Conservation (phyloP, 1,139 yeast genomes). For the Suhomyces panamericanus region DNA sequence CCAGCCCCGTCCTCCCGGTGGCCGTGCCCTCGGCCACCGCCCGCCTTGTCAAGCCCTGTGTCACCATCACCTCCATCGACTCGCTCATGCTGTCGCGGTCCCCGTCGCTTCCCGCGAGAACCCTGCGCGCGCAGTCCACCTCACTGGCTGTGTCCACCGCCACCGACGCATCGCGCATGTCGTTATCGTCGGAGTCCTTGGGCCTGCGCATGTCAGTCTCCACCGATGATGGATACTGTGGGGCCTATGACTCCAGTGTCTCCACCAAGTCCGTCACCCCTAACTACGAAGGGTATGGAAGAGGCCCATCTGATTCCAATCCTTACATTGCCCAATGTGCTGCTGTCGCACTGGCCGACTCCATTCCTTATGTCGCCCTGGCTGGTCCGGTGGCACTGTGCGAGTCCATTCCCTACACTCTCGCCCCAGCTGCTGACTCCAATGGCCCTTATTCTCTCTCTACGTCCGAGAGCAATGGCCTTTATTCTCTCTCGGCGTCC, state of each 20-base stretch:
- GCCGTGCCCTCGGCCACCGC: not conserved
- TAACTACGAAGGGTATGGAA: not conserved
- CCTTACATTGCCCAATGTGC: too few relatives aligned
- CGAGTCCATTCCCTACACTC: too few relatives aligned
- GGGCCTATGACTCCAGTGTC: not conserved
- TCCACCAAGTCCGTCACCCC: not conserved
- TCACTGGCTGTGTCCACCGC: conserved; percentile 6
- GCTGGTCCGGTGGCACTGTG: too few relatives aligned
- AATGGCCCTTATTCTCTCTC: too few relatives aligned
- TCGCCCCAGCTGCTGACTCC: too few relatives aligned
- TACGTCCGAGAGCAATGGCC: too few relatives aligned
- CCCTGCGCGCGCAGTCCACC: conserved; percentile 11
- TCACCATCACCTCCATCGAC: conserved; percentile 28
- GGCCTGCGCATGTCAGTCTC: not conserved
- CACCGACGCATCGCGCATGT: conserved; percentile 1
- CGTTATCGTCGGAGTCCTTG: not conserved
- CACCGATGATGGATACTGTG: not conserved
- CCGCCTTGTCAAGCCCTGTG: conserved; percentile 23
- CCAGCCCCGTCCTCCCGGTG: not conserved
- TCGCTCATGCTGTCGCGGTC: conserved; percentile 9
- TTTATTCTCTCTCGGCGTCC: too few relatives aligned
- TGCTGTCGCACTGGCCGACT: too few relatives aligned
- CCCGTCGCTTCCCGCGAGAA: conserved; percentile 1
- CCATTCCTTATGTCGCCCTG: too few relatives aligned
- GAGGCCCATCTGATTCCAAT: too few relatives aligned